Percentiles rank a stretch among this genome's conserved stretches.
phyloP scores from a whole-genome alignment of 2,329 filamentous ascomycete species.

The Juglanconis oblonga region DNA sequence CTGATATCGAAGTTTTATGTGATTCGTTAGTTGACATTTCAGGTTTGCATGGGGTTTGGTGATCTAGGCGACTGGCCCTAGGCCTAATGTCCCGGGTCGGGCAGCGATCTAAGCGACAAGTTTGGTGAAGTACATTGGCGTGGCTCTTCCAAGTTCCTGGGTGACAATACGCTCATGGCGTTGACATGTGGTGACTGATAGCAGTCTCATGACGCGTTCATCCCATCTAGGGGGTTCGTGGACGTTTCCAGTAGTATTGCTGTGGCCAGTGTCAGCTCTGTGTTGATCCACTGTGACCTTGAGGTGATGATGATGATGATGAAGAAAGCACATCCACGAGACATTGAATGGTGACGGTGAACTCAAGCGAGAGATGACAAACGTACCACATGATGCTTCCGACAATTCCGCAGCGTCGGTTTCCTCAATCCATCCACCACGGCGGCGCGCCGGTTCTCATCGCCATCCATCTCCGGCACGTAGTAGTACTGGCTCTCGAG shows the following conservation, averaged over 20 bases:
- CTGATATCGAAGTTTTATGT: not conserved
- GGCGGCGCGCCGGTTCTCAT: constrained; percentile 73
- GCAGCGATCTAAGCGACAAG: not conserved
- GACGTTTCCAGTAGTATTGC: constrained; percentile 71
- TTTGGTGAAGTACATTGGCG: not conserved
- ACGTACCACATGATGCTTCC: constrained; percentile 95
- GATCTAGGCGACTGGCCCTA: not conserved
- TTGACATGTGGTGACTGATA: constrained; percentile 15
- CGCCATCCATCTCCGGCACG: constrained; percentile 79
- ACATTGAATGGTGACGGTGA: not conserved
- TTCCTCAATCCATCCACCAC: constrained; percentile 85
- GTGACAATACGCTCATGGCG: not conserved
- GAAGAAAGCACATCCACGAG: not conserved
- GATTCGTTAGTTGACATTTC: not conserved
- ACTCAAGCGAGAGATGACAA: not conserved
- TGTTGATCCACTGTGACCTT: too few species aligned
- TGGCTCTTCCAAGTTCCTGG: not conserved
- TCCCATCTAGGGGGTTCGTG: constrained; percentile 50
- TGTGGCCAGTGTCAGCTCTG: constrained; percentile 29
- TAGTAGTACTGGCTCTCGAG: constrained; percentile 98
- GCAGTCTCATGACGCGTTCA: not conserved
- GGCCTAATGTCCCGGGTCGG: not conserved
- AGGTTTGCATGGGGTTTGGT: not conserved
- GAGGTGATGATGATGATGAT: too few species aligned
- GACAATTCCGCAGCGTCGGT: constrained; percentile 81